Evolutionary conservation across 352 stramenopile species (phyloP).

Genomic region (Aphanomyces astaci): DNA sequence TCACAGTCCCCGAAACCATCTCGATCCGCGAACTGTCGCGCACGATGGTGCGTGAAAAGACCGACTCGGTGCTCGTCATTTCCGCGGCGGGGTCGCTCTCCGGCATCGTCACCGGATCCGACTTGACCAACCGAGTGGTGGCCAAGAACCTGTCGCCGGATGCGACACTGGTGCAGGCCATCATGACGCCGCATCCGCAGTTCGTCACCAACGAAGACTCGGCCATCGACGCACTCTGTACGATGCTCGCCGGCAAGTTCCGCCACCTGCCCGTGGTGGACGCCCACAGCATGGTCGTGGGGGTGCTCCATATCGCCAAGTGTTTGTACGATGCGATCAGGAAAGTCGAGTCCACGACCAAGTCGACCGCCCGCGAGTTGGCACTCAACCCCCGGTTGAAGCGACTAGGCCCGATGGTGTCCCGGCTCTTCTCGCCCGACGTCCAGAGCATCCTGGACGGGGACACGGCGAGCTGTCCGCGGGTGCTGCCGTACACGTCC

Average conservation of each 20-base stretch:
- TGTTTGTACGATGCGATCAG: constrained; percentile 97
- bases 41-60: constrained; percentile 85
- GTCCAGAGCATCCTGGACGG: constrained; percentile 79
- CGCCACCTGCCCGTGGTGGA: constrained; percentile 80
- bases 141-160: constrained; percentile 70
- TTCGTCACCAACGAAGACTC: constrained; percentile 79
- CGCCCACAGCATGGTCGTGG: constrained; percentile 81
- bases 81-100: constrained; percentile 80
- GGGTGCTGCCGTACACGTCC: constrained; percentile 83
- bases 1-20: constrained; percentile 75
- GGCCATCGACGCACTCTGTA: constrained; percentile 77
- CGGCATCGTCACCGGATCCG: constrained; percentile 94
- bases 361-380: constrained; percentile 40
- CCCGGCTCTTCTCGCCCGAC: constrained; percentile 82
- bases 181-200: constrained; percentile 79
- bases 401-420: constrained; percentile 75
- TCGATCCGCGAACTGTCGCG: constrained; percentile 81
- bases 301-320: constrained; percentile 97
- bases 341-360: constrained; percentile 88
- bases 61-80: constrained; percentile 90
- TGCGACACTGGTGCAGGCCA: constrained; percentile 52
- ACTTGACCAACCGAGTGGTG: constrained; percentile 75
- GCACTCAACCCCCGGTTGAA: constrained; percentile 30
- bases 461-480: constrained; percentile 63
- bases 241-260: constrained; percentile 84